Evolutionary conservation across 1,139 yeast genomes (phyloP), one percentile per base, ranked within the genome.

Genomic region (Kurtzmaniella quercitrusa): DNA sequence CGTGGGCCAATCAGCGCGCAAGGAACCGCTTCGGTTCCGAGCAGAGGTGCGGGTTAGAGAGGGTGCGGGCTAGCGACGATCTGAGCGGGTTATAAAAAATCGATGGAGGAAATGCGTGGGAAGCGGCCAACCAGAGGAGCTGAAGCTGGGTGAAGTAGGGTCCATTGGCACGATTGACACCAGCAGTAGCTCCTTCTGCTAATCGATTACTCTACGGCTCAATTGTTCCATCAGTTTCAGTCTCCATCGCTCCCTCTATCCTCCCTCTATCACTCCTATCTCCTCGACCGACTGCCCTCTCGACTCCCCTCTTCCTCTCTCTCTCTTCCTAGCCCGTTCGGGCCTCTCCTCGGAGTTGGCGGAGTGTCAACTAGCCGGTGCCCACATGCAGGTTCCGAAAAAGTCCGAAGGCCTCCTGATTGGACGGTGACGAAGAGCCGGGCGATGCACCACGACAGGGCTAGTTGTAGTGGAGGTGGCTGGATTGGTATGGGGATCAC

Each of bases 361-460:
- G 38, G 38, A 36, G 38, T 36, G 24, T 36, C 3, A 18, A 14
- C 8, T 15, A 14, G 16, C 17, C 15, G 37, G 23, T 12, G 15
- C 9, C 8, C n/a, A 19, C 11, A 27, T 36, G 24, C 38, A 36
- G 38, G 38, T 36, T 31, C 38, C 38, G 38, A 36, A 19, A 36
- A 19, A 36, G 25, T 36, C 38, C 38, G 38, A 36, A 19, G 25
- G 19, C 17, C 14, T 19, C 19, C 24, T 36, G 38, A 36, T 36
- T 36, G 38, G 38, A 36, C 38, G 24, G 24, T 34, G 17, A 16
- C 39, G 39, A 38, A 34, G 24, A 10, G 34, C 25, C 16, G 38
- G 38, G 43, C 40, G 62, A 56, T 77, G 64, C 51, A 77, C 71
- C 51, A 88, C 70, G 51, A 93, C 97, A 36, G 97, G 95, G 71